Base-by-base conservation (phyloP, 2,329 filamentous ascomycete species). In the Ophidiomyces ophidiicola region DNA sequence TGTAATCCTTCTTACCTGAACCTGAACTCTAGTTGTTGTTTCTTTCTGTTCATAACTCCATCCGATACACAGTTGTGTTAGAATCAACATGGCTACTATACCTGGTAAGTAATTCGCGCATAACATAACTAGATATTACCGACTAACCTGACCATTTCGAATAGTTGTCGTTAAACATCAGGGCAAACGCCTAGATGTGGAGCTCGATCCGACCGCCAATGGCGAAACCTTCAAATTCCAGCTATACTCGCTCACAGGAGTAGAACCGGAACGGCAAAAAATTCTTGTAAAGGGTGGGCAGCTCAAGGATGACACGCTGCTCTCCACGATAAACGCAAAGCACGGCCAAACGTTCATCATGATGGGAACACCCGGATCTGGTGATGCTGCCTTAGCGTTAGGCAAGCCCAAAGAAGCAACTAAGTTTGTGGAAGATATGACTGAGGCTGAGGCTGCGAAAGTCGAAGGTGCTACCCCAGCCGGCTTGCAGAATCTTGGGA, bases 341-440 rank as follows among this genome's bases (percentile, higher is more conserved):
- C 68, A 82, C 23, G 82, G 82, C 41, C 84, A 93, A 60, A 73
- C 69, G 15, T 82, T 98, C 59, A 93, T 94, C 78, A 92, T 98
- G 82, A 84, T 98, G 74, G 92, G 92, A 25, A 90, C 84, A 2
- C 82, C 88, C 3, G 78, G 81, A 14, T 76, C 74, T 10, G 76
- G 73, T 36, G 71, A 71, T 29, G 66, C 62, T 23, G 62, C 67
- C 11, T 70, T 63, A 14, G 68, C 82, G 20, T 68, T 79, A 44
- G 76, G 80, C 37, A 67, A 68, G 38, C 90, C 90, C 21, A 82
- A 80, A 56, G 80, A 92, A 55, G 71, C 74, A 50, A 71, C 87
- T 54, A 90, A 82, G 61, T 98, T 98, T 53, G 64, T 93, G 46
- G 90, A 98, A 63, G 90, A 98, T 59, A 94, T 98, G 88, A 92